Conservation (phyloP, 2,329 filamentous ascomycete species). For the Didymosphaeria variabile region DNA sequence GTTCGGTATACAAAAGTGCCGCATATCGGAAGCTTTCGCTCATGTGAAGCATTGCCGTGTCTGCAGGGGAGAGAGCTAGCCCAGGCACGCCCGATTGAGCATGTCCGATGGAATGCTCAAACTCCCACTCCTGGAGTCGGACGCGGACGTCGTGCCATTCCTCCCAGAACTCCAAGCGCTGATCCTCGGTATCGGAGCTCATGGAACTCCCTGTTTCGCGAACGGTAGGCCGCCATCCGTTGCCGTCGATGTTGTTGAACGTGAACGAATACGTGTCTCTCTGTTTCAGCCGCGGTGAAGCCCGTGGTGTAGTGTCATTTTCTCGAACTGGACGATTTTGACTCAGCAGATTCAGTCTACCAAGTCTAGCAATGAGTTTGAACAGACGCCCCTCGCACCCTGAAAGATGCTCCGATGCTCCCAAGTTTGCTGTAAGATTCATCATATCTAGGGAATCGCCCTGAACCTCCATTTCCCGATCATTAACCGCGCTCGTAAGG, state of each 20-base stretch:
- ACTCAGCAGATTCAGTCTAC: conserved; percentile 83
- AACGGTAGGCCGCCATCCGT: conserved; percentile 70
- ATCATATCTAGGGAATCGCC: conserved; percentile 70
- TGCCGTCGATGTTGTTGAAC: conserved; percentile 71
- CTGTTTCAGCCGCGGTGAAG: conserved; percentile 45
- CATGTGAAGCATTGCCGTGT: conserved; percentile 80
- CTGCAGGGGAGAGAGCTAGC: conserved; percentile 56
- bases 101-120: conserved; percentile 53
- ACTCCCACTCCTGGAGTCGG: conserved; percentile 82
- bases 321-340: conserved; percentile 66
- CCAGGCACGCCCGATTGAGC: conserved; percentile 24
- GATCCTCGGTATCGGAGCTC: conserved; percentile 62
- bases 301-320: conserved; percentile 42
- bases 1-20: conserved; percentile 87
- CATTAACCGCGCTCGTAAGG: conserved; percentile 89
- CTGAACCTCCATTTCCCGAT: conserved; percentile 83
- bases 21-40: conserved; percentile 92
- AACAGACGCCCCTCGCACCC: conserved; percentile 89
- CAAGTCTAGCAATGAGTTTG: conserved; percentile 83
- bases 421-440: conserved; percentile 71
- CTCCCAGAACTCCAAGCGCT: conserved; percentile 73
- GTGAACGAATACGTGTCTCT: conserved; percentile 63
- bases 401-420: conserved; percentile 82
- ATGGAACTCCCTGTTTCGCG: conserved; percentile 53
- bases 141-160: conserved; percentile 85